Evolutionary conservation across 208 protist species (phyloP).

Genomic region (Trypanosomatidae sp.): DNA sequence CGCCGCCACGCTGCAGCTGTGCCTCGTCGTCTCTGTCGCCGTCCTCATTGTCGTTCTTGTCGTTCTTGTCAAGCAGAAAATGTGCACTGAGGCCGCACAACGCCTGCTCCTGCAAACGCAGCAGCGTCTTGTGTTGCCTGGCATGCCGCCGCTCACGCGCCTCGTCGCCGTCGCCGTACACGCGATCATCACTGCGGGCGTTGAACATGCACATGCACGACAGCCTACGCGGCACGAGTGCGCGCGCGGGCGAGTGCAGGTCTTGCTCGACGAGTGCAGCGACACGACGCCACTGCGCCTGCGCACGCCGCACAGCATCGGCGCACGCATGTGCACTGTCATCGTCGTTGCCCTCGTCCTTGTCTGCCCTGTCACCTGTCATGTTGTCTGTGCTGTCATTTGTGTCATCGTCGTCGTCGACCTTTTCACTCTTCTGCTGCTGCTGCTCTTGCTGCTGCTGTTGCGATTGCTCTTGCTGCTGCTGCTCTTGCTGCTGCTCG

Average conservation of each 20-base stretch:
- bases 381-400: not conserved
- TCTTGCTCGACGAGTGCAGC: conserved; percentile 19
- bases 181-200: conserved; percentile 21
- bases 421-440: not conserved
- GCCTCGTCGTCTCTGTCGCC: too few relatives aligned
- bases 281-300: conserved; percentile 21
- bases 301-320: too few relatives aligned
- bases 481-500: too few relatives aligned
- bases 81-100: conserved; percentile 13
- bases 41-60: conserved; percentile 1
- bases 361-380: too few relatives aligned
- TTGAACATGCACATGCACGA: conserved; percentile 65
- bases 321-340: too few relatives aligned
- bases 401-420: not conserved
- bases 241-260: conserved; percentile 14
- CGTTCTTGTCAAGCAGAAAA: conserved; percentile 11
- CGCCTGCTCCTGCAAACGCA: conserved; percentile 11
- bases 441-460: conserved; percentile 2
- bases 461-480: too few relatives aligned
- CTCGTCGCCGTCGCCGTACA: conserved; percentile 23
- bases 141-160: conserved; percentile 11
- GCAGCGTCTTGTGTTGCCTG: conserved; percentile 21
- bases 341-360: too few relatives aligned
- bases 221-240: conserved; percentile 20
- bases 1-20: too few relatives aligned